These are phyloP conservation scores for Lachnellula hyalina DNA, from an alignment of 2,329 filamentous ascomycete genomes.

Conservation along the genomic window DNA sequence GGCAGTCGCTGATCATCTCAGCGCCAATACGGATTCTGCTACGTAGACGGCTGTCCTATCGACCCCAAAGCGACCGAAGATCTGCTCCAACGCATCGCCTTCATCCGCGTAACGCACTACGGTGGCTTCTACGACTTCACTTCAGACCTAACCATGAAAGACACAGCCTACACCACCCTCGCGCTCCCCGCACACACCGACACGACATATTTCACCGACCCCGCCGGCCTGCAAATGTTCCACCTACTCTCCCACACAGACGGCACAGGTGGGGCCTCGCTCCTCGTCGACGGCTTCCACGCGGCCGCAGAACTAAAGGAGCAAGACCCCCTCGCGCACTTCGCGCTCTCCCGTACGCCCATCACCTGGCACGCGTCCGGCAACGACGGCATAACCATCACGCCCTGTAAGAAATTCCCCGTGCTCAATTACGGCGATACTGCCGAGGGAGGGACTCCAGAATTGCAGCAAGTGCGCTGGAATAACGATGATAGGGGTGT, in stretches of 20 bases:
- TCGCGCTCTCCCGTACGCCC: conserved; percentile 48
- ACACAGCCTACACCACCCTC: conserved; percentile 87
- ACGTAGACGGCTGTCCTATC: conserved; percentile 65
- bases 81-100: conserved; percentile 76
- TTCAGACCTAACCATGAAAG: conserved; percentile 78
- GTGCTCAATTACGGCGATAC: conserved; percentile 59
- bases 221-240: conserved; percentile 85
- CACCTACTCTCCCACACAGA: conserved; percentile 78
- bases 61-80: conserved; percentile 65
- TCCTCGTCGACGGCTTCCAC: conserved; percentile 82
- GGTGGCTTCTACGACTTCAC: conserved; percentile 85
- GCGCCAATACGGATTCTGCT: conserved; percentile 69
- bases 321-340: conserved; percentile 51
- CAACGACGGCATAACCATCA: conserved; percentile 76
- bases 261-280: conserved; percentile 65
- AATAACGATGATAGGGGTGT: conserved; percentile 87
- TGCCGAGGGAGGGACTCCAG: conserved; percentile 35
- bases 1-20: conserved; percentile 33
- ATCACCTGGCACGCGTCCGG: conserved; percentile 82
- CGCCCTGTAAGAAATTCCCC: conserved; percentile 64
- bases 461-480: conserved; percentile 71
- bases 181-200: conserved; percentile 84
- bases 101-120: conserved; percentile 88
- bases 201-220: conserved; percentile 92
- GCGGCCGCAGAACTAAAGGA: conserved; percentile 56